phyloP scores from a whole-genome alignment of 2,329 filamentous ascomycete species.

The Xenosphaeropsis pyriputrescens region DNA sequence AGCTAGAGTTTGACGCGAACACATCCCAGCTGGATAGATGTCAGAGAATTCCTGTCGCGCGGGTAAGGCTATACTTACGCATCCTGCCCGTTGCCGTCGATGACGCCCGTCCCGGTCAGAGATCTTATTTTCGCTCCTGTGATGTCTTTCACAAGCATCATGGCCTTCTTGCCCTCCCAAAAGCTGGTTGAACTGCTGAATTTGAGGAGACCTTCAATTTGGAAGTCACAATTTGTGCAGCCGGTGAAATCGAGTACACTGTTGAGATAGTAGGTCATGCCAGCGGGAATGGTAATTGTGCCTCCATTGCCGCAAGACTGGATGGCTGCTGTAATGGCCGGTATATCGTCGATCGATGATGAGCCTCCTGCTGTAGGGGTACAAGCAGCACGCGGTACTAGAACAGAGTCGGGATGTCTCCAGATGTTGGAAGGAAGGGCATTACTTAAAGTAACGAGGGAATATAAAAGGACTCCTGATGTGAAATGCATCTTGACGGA shows the following conservation, averaged over 20 bases:
- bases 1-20: slow-evolving; percentile 23
- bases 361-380: slow-evolving; percentile 8
- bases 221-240: slow-evolving; percentile 27
- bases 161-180: slow-evolving; percentile 24
- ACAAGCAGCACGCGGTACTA: slow-evolving; percentile 10
- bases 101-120: neutral
- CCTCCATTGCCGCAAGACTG: slow-evolving; percentile 22
- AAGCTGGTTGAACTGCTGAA: slow-evolving; percentile 22
- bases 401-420: neutral
- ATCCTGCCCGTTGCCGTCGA: slow-evolving; percentile 16
- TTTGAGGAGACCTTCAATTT: slow-evolving; percentile 28
- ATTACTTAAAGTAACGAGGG: too few relatives aligned
- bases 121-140: too few relatives aligned
- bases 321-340: slow-evolving; percentile 26
- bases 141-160: slow-evolving; percentile 19
- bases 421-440: neutral
- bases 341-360: slow-evolving; percentile 23
- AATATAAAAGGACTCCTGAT: too few relatives aligned
- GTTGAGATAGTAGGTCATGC: slow-evolving; percentile 25
- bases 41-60: too few relatives aligned
- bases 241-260: slow-evolving; percentile 25
- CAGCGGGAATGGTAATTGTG: slow-evolving; percentile 26
- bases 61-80: too few relatives aligned
- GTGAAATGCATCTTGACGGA: too few relatives aligned
- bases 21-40: slow-evolving; percentile 11